Percentiles rank a stretch among this genome's conserved stretches.
These are phyloP conservation scores for Arachnomyces sp. DNA, from an alignment of 2,329 filamentous ascomycete species.

Conservation along the genomic window DNA sequence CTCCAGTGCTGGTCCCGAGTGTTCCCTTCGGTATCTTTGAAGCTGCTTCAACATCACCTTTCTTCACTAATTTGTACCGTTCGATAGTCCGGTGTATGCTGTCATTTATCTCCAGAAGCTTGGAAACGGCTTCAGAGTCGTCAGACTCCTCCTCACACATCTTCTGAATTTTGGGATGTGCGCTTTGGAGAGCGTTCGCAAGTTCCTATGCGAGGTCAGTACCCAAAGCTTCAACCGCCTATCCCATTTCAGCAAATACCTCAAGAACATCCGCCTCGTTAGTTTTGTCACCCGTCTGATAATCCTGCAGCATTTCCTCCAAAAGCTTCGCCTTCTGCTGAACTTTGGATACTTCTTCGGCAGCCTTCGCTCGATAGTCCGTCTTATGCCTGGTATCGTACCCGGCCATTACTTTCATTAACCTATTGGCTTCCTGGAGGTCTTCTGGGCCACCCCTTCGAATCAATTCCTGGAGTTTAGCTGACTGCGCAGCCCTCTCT, in stretches of 20 bases:
- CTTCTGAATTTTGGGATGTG: slow-evolving; percentile 96
- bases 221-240: slow-evolving; percentile 1
- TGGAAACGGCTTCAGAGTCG: slow-evolving; percentile 89
- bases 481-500: slow-evolving; percentile 86
- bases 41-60: slow-evolving; percentile 79
- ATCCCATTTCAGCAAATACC: slow-evolving; percentile 33
- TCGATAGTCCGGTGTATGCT: slow-evolving; percentile 97
- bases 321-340: slow-evolving; percentile 89
- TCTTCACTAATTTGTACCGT: slow-evolving; percentile 90
- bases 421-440: slow-evolving; percentile 87
- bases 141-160: slow-evolving; percentile 99
- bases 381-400: slow-evolving; percentile 94
- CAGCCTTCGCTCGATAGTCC: slow-evolving; percentile 94
- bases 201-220: slow-evolving; percentile 54
- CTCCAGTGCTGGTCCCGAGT: slow-evolving; percentile 57
- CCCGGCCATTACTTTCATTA: slow-evolving; percentile 99
- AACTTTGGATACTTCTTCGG: slow-evolving; percentile 87
- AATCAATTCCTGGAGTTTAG: slow-evolving; percentile 96
- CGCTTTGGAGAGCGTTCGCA: slow-evolving; percentile 77
- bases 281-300: slow-evolving; percentile 73
- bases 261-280: slow-evolving; percentile 61
- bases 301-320: slow-evolving; percentile 83
- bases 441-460: slow-evolving; percentile 85
- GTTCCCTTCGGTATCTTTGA: slow-evolving; percentile 77
- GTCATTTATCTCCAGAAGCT: slow-evolving; percentile 94